These are phyloP conservation scores for Ruellia speciosa DNA, from an alignment of 305 asterid genomes.

Conservation along the genomic window DNA sequence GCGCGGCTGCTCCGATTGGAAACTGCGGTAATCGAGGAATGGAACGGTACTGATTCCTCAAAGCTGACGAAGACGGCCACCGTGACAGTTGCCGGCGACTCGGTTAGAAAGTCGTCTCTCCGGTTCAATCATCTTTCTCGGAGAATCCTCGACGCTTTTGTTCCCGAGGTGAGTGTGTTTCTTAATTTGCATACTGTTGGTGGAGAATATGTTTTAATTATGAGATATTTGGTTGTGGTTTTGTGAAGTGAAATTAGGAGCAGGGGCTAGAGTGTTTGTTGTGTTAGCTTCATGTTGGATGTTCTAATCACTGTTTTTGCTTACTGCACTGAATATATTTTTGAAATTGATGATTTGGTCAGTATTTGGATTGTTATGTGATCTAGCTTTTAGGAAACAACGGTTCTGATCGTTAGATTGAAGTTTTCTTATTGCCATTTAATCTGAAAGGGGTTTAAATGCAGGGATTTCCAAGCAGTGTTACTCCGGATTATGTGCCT, in stretches of 20 bases:
- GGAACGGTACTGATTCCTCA: conserved; percentile 80
- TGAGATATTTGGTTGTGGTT: not conserved
- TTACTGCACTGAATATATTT: too few relatives aligned
- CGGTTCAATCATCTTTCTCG: conserved; percentile 57
- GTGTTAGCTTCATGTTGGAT: too few relatives aligned
- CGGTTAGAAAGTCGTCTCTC: conserved; percentile 47
- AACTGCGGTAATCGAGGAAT: conserved; percentile 67
- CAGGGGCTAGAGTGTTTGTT: too few relatives aligned
- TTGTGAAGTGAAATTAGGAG: too few relatives aligned
- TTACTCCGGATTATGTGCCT: conserved; percentile 75
- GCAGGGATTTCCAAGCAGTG: conserved; percentile 93
- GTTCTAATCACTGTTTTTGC: too few relatives aligned
- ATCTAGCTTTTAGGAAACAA: not conserved
- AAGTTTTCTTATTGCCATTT: not conserved
- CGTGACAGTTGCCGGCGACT: conserved; percentile 38
- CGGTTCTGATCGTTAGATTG: too few relatives aligned
- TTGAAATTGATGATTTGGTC: too few relatives aligned
- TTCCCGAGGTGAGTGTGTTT: conserved; percentile 61
- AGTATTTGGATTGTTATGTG: not conserved
- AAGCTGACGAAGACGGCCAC: conserved; percentile 75
- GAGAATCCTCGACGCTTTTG: conserved; percentile 79
- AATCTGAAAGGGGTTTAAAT: conserved; percentile 17
- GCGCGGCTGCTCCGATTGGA: conserved; percentile 25
- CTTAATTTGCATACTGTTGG: conserved; percentile 1
- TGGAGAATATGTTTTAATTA: conserved; percentile 7